These are phyloP conservation scores for Rachicladosporium sp. DNA, from an alignment of 2,329 filamentous ascomycete species.

Conservation along the genomic window DNA sequence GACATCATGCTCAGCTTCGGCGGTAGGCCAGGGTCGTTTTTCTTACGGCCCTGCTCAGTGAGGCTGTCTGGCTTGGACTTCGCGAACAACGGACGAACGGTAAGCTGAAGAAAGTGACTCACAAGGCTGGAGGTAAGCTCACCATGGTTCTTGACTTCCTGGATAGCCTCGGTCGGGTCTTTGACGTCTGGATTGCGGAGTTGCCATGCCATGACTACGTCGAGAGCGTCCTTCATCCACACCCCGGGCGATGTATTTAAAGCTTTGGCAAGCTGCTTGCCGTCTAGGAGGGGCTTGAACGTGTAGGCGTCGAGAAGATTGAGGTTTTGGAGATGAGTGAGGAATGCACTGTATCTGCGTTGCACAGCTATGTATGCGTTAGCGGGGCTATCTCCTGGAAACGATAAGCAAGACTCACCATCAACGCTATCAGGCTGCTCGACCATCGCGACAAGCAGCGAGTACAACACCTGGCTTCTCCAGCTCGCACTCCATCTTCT, in stretches of 20 bases:
- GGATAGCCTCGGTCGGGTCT: constrained; percentile 39
- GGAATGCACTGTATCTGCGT: constrained; percentile 41
- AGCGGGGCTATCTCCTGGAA: neutral
- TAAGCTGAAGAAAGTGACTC: constrained; percentile 46
- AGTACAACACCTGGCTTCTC: constrained; percentile 58
- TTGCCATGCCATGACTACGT: constrained; percentile 79
- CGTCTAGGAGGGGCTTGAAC: constrained; percentile 51
- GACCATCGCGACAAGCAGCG: constrained; percentile 51
- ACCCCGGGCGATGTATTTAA: constrained; percentile 59
- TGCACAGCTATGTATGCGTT: constrained; percentile 28
- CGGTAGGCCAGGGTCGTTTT: constrained; percentile 31
- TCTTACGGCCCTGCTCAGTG: constrained; percentile 46
- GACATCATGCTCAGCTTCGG: constrained; percentile 17
- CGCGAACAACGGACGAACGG: constrained; percentile 56
- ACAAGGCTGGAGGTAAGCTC: constrained; percentile 38
- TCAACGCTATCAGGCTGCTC: constrained; percentile 26
- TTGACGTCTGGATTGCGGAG: constrained; percentile 59
- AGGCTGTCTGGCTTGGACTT: constrained; percentile 41
- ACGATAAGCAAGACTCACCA: constrained; percentile 25
- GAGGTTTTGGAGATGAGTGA: constrained; percentile 38
- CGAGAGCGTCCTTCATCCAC: constrained; percentile 75
- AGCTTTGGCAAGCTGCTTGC: constrained; percentile 57
- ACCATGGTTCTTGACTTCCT: constrained; percentile 33
- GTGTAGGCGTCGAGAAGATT: constrained; percentile 39
- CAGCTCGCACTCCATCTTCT: constrained; percentile 61